phyloP scores from a whole-genome alignment of 2,329 filamentous ascomycete species.

The Hypoxylon sp. region DNA sequence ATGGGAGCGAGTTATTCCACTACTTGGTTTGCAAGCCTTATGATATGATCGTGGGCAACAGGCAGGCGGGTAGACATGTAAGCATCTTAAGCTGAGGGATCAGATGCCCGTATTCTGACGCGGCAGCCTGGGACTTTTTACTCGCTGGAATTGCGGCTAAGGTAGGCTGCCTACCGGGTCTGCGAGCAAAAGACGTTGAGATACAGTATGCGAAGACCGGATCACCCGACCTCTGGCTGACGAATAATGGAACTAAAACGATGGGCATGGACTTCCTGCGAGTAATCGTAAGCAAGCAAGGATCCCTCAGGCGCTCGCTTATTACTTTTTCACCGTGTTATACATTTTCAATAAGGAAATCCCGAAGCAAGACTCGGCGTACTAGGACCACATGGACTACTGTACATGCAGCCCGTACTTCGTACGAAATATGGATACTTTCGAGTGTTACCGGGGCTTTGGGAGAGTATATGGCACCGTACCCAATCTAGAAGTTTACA shows the following conservation, averaged over 20 bases:
- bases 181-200: conserved; percentile 21
- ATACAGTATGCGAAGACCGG: conserved; percentile 35
- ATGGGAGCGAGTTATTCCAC: conserved; percentile 20
- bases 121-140: conserved; percentile 14
- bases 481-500: conserved; percentile 14
- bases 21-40: conserved; percentile 24
- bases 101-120: conserved; percentile 23
- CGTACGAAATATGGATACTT: background rate
- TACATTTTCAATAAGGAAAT: conserved; percentile 18
- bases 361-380: conserved; percentile 17
- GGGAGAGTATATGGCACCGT: conserved; percentile 19
- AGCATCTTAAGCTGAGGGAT: conserved; percentile 20
- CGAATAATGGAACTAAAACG: conserved; percentile 29
- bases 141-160: conserved; percentile 34
- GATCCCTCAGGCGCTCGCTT: conserved; percentile 18
- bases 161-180: conserved; percentile 27
- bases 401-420: background rate
- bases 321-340: conserved; percentile 18
- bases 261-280: conserved; percentile 29
- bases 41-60: conserved; percentile 18
- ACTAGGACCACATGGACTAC: conserved; percentile 3
- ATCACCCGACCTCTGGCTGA: conserved; percentile 42
- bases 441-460: conserved; percentile 24
- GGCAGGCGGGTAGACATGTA: conserved; percentile 15
- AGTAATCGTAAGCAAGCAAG: conserved; percentile 37